A percentile compares a stretch with the other conserved stretches of the same genome.
Conservation (phyloP, 2,329 filamentous ascomycete species). For the Colletotrichum sp. region DNA sequence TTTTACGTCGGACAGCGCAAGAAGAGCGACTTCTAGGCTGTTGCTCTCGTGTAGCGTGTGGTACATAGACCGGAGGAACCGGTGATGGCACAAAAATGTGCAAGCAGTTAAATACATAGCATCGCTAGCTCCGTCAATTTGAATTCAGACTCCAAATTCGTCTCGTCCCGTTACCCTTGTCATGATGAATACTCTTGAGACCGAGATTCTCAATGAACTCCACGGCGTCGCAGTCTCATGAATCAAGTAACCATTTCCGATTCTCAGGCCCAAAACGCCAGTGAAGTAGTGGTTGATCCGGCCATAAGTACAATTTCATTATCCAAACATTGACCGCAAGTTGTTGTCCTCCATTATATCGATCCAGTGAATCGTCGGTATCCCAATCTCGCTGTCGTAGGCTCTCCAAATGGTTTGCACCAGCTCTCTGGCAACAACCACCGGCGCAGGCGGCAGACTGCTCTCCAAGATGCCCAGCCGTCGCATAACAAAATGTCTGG, state of each 20-base stretch:
- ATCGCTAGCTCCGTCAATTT: not conserved
- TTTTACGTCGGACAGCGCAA: conserved; percentile 58
- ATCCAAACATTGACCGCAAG: conserved; percentile 38
- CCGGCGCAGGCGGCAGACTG: conserved; percentile 44
- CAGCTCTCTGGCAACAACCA: conserved; percentile 45
- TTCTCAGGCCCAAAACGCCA: not conserved
- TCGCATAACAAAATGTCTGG: conserved; percentile 42
- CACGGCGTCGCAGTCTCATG: fast-evolving
- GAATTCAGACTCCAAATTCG: not conserved
- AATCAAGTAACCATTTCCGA: not conserved
- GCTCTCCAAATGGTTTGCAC: conserved; percentile 45
- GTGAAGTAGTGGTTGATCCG: not conserved
- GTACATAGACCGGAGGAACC: not conserved
- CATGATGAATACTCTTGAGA: not conserved
- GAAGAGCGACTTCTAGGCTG: conserved; percentile 30
- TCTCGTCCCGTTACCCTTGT: fast-evolving
- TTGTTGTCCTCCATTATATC: conserved; percentile 45
- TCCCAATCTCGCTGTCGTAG: conserved; percentile 41
- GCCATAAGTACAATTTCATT: not conserved
- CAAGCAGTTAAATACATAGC: not conserved
- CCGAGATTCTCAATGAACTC: not conserved
- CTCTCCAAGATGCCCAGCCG: conserved; percentile 42
- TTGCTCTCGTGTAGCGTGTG: fast-evolving
- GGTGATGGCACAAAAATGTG: not conserved
- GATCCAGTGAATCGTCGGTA: conserved; percentile 43